Evolutionary conservation across 2,329 filamentous ascomycete genomes (phyloP).

Genomic region (Pseudocercospora musae): DNA sequence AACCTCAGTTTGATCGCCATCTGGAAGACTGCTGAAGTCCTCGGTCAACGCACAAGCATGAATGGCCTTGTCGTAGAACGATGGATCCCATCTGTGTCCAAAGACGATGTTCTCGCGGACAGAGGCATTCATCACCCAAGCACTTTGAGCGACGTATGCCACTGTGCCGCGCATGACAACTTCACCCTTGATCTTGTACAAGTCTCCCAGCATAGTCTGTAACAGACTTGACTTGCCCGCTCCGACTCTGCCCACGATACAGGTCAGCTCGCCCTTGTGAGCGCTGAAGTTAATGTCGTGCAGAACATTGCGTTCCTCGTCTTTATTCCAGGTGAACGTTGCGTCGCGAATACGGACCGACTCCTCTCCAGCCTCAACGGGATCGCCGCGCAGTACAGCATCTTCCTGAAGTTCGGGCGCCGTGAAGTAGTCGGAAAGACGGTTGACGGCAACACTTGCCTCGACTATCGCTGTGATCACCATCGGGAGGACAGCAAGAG

Average conservation of each 20-base stretch:
- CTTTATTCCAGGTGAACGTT: conserved; percentile 91
- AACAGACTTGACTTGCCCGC: conserved; percentile 91
- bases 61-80: conserved; percentile 91
- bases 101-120: conserved; percentile 98
- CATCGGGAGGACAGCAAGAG: conserved; percentile 91
- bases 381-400: conserved; percentile 67
- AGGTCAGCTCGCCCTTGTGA: conserved; percentile 88
- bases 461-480: conserved; percentile 96
- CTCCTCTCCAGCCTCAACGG: conserved; percentile 78
- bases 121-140: conserved; percentile 97
- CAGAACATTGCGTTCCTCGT: conserved; percentile 65
- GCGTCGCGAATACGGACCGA: conserved; percentile 78
- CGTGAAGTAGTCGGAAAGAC: conserved; percentile 77
- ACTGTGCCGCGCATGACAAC: conserved; percentile 78
- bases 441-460: conserved; percentile 84
- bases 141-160: conserved; percentile 87
- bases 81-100: conserved; percentile 86
- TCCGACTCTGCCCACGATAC: conserved; percentile 91
- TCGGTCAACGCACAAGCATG: conserved; percentile 86
- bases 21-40: conserved; percentile 87
- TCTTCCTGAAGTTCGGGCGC: conserved; percentile 88
- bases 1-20: conserved; percentile 94
- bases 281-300: conserved; percentile 84
- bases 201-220: conserved; percentile 80
- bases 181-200: conserved; percentile 83